phyloP scores from a whole-genome alignment of 176 grass and related monocot genomes.

The Oryza meyeriana region DNA sequence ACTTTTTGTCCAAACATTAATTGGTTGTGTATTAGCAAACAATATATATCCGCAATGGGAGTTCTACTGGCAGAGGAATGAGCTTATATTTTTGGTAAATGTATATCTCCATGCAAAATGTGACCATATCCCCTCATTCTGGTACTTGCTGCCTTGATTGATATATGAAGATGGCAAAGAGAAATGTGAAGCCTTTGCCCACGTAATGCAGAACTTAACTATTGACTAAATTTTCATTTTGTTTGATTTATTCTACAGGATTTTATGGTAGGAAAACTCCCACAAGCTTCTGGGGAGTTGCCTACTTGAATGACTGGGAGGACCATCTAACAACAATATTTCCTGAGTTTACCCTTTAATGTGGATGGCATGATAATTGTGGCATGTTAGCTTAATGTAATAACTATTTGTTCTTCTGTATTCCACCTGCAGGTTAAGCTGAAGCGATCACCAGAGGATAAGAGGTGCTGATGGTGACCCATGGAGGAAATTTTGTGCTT shows the following conservation, averaged over 20 bases:
- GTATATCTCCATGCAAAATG: no score
- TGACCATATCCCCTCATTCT: no score
- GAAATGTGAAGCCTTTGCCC: no score
- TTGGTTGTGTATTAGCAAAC: no score
- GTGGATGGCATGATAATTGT: not conserved
- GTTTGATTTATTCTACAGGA: slow-evolving; percentile 58
- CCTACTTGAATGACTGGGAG: slow-evolving; percentile 97
- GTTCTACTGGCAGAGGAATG: no score
- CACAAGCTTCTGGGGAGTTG: slow-evolving; percentile 66
- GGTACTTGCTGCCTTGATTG: no score
- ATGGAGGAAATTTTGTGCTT: no score
- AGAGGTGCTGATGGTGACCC: no score
- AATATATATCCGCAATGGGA: no score
- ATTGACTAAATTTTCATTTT: slow-evolving; percentile 5
- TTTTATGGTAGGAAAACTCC: slow-evolving; percentile 94
- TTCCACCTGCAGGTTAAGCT: slow-evolving; percentile 71
- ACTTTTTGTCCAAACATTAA: no score
- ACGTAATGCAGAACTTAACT: not conserved
- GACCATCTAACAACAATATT: slow-evolving; percentile 99
- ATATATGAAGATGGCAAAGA: no score
- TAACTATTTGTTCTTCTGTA: slow-evolving; percentile 15
- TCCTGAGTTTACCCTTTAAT: slow-evolving; percentile 57
- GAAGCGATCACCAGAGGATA: slow-evolving; percentile 86
- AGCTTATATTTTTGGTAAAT: no score
- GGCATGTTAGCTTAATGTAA: not conserved